Evolutionary conservation across 192 early-diverging fungal genomes (phyloP).

Genomic region (Obelidium mucronatum): DNA sequence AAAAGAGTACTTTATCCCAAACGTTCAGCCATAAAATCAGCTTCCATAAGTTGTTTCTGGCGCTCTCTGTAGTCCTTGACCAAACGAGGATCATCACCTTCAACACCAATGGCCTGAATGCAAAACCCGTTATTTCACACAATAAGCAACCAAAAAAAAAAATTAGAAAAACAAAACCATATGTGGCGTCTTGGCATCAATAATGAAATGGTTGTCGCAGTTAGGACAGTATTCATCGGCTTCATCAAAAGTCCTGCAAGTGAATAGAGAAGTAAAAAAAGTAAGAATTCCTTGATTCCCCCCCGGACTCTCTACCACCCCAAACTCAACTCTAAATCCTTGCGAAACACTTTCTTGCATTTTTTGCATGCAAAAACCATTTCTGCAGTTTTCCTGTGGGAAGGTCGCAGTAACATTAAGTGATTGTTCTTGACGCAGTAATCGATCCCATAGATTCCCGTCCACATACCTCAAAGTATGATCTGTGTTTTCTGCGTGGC

Average conservation of each 20-base stretch:
- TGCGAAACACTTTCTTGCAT: constrained; percentile 98
- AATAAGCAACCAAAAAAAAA: background rate
- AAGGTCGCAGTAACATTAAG: background rate
- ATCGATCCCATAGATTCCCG: background rate
- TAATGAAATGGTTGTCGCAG: constrained; percentile 97
- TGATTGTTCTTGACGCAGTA: background rate
- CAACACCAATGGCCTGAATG: constrained; percentile 75
- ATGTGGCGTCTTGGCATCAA: constrained; percentile 89
- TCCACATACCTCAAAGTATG: constrained; percentile 66
- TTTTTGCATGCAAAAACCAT: constrained; percentile 98
- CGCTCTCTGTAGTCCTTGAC: constrained; percentile 50
- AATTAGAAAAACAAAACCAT: constrained; percentile 54
- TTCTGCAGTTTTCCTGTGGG: constrained; percentile 74
- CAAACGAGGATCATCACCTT: constrained; percentile 91
- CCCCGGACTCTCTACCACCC: background rate
- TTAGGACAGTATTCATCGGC: constrained; percentile 97
- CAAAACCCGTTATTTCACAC: background rate
- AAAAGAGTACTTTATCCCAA: constrained; percentile 42
- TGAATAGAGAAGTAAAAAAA: background rate
- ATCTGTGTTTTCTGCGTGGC: constrained; percentile 82
- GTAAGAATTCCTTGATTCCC: no score
- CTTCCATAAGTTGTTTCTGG: constrained; percentile 44
- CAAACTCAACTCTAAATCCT: constrained; percentile 70
- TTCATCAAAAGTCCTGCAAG: constrained; percentile 83
- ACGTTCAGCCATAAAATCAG: constrained; percentile 57